phyloP scores from a whole-genome alignment of 169 alveolate genomes.

The Cryptosporidium muris region DNA sequence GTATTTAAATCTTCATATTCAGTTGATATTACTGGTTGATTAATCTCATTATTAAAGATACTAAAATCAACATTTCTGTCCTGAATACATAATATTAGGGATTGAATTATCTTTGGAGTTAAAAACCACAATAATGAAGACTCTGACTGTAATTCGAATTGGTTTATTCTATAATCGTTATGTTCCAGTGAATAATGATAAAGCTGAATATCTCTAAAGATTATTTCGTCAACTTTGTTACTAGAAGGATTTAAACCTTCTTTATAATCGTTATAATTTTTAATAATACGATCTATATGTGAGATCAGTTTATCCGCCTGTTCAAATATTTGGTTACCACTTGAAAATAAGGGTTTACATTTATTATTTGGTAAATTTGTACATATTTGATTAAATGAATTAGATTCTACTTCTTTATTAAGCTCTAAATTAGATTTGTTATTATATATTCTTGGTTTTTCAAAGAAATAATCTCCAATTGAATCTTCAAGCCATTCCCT shows the following conservation, averaged over 20 bases:
- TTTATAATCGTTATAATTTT: not conserved
- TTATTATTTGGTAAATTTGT: too few species aligned
- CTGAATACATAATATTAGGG: too few species aligned
- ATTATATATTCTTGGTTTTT: not conserved
- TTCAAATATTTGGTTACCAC: conserved; percentile 26
- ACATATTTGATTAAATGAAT: too few species aligned
- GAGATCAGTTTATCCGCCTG: conserved; percentile 21
- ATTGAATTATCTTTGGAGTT: conserved; percentile 39
- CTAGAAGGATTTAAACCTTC: too few species aligned
- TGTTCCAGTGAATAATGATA: conserved; percentile 14
- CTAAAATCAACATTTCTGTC: too few species aligned
- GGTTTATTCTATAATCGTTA: conserved; percentile 15
- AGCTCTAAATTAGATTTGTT: not conserved
- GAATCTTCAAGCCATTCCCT: conserved; percentile 58
- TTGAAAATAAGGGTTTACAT: too few species aligned
- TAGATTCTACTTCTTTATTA: not conserved
- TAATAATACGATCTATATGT: conserved; percentile 23
- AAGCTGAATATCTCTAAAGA: conserved; percentile 28
- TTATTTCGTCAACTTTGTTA: not conserved
- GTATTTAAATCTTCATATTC: too few species aligned
- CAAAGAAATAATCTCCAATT: conserved; percentile 12
- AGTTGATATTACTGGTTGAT: too few species aligned
- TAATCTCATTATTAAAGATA: too few species aligned
- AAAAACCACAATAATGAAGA: conserved; percentile 41
- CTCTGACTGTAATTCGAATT: conserved; percentile 56